Evolutionary conservation across 106 monocot genomes (phyloP).

Genomic region (Phalaenopsis equestris): DNA sequence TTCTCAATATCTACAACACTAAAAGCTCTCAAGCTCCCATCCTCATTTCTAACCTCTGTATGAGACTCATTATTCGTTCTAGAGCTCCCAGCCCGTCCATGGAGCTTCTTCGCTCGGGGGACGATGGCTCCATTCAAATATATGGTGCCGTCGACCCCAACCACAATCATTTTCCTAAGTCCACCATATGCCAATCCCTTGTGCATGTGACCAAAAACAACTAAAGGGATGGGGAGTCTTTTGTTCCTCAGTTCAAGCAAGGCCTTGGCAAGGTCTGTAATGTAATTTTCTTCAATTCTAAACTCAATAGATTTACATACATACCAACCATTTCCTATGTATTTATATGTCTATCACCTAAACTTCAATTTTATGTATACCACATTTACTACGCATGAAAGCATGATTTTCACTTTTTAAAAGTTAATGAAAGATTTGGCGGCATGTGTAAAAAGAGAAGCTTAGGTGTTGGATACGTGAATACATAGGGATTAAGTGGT

Average conservation of each 20-base stretch:
- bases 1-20: slow-evolving; percentile 48
- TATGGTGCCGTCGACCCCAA: slow-evolving; percentile 44
- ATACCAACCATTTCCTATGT: too few relatives aligned
- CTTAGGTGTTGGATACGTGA: too few relatives aligned
- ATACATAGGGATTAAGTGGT: too few relatives aligned
- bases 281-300: not conserved
- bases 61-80: slow-evolving; percentile 1
- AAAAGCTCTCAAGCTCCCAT: slow-evolving; percentile 47
- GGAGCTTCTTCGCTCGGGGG: slow-evolving; percentile 48
- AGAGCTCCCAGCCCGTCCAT: not conserved
- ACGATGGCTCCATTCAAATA: slow-evolving; percentile 93
- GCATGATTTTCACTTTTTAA: too few relatives aligned
- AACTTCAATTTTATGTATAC: too few relatives aligned
- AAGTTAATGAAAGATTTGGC: too few relatives aligned
- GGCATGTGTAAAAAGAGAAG: too few relatives aligned
- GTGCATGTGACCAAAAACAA: slow-evolving; percentile 98
- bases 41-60: slow-evolving; percentile 1
- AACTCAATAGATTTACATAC: not conserved
- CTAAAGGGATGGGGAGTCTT: slow-evolving; percentile 42
- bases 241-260: slow-evolving; percentile 47
- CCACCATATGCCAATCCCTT: slow-evolving; percentile 56
- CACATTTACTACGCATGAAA: too few relatives aligned
- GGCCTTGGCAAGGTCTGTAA: slow-evolving; percentile 79
- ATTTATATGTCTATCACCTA: too few relatives aligned
- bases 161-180: slow-evolving; percentile 64